A percentile compares a stretch with the other conserved stretches of the same genome.
phyloP scores from a whole-genome alignment of 805 yeast species.

The Grigorovia transvaalensis region DNA sequence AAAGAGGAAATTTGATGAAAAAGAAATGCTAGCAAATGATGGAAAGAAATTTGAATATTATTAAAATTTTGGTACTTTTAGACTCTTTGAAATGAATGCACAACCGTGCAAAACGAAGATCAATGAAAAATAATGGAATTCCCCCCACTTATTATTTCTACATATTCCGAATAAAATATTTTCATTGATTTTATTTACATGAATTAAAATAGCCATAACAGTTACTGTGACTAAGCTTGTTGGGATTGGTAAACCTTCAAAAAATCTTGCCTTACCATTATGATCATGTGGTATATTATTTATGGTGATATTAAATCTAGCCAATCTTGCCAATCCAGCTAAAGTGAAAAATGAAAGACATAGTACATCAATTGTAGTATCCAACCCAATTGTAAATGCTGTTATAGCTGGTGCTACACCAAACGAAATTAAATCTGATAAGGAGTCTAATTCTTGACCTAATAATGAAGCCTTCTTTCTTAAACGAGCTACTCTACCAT shows the following conservation, averaged over 20 bases:
- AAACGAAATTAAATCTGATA: conserved; percentile 89
- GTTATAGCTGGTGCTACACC: conserved; percentile 93
- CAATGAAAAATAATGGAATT: conserved; percentile 61
- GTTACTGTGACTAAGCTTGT: conserved; percentile 68
- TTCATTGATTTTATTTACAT: conserved; percentile 36
- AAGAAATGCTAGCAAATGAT: background rate
- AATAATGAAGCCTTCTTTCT: conserved; percentile 83
- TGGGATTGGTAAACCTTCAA: conserved; percentile 96
- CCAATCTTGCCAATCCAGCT: conserved; percentile 88
- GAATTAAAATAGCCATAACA: conserved; percentile 59
- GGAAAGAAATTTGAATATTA: background rate
- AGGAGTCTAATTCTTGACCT: conserved; percentile 96
- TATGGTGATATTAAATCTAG: conserved; percentile 91
- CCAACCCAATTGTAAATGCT: conserved; percentile 86
- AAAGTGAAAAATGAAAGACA: conserved; percentile 74
- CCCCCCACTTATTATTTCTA: conserved; percentile 46
- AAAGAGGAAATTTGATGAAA: background rate
- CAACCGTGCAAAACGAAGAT: conserved; percentile 74
- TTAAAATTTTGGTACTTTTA: conserved; percentile 66
- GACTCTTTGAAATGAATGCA: conserved; percentile 81
- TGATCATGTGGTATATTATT: conserved; percentile 85
- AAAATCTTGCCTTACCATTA: conserved; percentile 78
- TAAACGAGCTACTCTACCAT: conserved; percentile 93
- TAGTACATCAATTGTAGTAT: conserved; percentile 70
- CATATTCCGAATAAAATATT: conserved; percentile 57